phyloP scores from a whole-genome alignment of 352 stramenopile species.

The Globisporangium abappressorium region DNA sequence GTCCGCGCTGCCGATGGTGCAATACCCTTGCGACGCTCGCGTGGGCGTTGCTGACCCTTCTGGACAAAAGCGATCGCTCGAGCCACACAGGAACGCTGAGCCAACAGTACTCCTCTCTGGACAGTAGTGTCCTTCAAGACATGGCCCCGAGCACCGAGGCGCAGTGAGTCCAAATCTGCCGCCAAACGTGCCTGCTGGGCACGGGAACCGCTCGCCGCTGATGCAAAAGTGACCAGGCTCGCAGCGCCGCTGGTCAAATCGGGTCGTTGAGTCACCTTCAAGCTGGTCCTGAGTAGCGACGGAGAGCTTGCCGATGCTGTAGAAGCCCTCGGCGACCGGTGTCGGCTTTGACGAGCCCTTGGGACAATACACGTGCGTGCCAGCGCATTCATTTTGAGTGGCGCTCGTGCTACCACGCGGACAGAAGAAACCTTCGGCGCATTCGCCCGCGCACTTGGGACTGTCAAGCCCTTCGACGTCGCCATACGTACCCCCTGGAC shows the following conservation, averaged over 20 bases:
- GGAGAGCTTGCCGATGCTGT: conserved; percentile 28
- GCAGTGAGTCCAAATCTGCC: conserved; percentile 24
- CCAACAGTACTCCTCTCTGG: conserved; percentile 24
- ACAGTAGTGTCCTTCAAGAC: conserved; percentile 41
- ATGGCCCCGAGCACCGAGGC: conserved; percentile 35
- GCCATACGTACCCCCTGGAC: conserved; percentile 66
- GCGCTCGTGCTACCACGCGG: conserved; percentile 34
- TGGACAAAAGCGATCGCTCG: conserved; percentile 34
- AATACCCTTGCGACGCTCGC: conserved; percentile 30
- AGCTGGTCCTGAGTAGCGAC: conserved; percentile 13
- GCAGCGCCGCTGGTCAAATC: conserved; percentile 46
- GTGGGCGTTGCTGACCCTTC: conserved; percentile 17
- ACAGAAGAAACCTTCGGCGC: conserved; percentile 59
- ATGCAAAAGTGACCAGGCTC: conserved; percentile 68
- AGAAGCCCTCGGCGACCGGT: conserved; percentile 46
- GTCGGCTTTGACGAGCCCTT: conserved; percentile 42
- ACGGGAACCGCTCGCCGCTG: conserved; percentile 57
- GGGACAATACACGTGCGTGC: conserved; percentile 57
- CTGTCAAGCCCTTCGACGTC: conserved; percentile 32
- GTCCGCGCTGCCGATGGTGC: conserved; percentile 17
- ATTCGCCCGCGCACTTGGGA: conserved; percentile 46
- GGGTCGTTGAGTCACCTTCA: conserved; percentile 38
- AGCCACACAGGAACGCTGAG: conserved; percentile 20
- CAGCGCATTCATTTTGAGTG: conserved; percentile 47
- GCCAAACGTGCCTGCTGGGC: conserved; percentile 62